Evolutionary conservation across 176 grass and related monocot genomes (phyloP), one percentile per base, ranked within the genome.

Genomic region (Bromus sterilis): DNA sequence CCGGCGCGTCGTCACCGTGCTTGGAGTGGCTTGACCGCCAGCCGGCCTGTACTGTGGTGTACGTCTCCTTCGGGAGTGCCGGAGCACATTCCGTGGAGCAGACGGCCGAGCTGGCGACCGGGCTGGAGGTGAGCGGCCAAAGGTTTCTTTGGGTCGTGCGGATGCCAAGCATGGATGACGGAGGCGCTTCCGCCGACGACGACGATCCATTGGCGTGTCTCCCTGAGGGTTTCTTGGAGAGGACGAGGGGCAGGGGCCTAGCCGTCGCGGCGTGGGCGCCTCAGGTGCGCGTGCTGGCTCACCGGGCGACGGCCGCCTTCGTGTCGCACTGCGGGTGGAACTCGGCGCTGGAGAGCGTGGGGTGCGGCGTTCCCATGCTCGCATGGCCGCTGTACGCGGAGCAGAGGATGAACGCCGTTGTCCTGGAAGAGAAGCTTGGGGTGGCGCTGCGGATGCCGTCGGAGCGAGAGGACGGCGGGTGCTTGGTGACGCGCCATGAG

Each of bases 321-420:
- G 25, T 94, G 53, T 88, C 89, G 11, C 91, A 97, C 49, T 90
- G 94, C 64, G 94, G 89, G 3, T 94, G 94, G 91, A 97, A 94
- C 85, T 97, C 91, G 5, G 63, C 87, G 30, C 66, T 94, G n/a
- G 85, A 87, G 71, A 82, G 78, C 21, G 60, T 78, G 30, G 76
- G n/a, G 0, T 11, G 68, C 35, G 93, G 87, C 30, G 93, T 96
- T 53, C 88, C 90, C 0, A 82, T 91, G 71, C 16, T 91, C 8
- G 76, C 73, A 21, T 96, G 90, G 88, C 93, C 93, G 4, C 70
- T 96, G 18, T 84, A 41, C 12, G 86, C 90, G 0, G 76, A 92
- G 70, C 76, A 89, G 67, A 44, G 29, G 36, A 76, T 77, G 56
- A 84, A 89, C 66, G 36, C 74, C 49, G 20, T 53, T 1, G 1